Evolutionary conservation across 2,329 filamentous ascomycete genomes (phyloP), one percentile per base, ranked within the genome.

Genomic region (Dothistroma septosporum): DNA sequence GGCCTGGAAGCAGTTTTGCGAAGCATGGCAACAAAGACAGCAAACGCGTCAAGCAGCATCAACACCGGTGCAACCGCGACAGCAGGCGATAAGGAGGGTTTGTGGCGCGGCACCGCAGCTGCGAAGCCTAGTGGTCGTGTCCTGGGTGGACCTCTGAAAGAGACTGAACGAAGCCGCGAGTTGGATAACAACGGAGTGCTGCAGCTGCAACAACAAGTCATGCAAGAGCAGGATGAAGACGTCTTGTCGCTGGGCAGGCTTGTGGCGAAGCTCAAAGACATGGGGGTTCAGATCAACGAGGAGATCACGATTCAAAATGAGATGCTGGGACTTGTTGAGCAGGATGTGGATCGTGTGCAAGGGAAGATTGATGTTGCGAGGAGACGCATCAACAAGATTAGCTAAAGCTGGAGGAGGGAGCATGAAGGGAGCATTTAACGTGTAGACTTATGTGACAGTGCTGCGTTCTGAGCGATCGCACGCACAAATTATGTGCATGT

Each of bases 151-250:
- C 77, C 88, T 2, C 83, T 87, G 1, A 75, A 75, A 57, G 90
- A 95, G 76, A 92, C 89, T 16, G 87, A 90, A 60, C 83, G 85
- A 63, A 93, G 90, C 48, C 78, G 90, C 12, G 89, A 93, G 73
- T 76, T 91, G 57, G 90, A 91, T 71, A 94, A 94, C 68, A 75
- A 81, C 4, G 90, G 89, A 0, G 86, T 94, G 19, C 69, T 92
- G 63, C 84, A 89, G 73, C 75, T 94, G 62, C 90, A 94, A 74
- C 81, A 85, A 68, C 82, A 89, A 70, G 84, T 90, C 73, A 90
- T 93, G 80, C 72, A 81, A 57, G 85, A 89, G 65, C 90, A 95
- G 70, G 90, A 94, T 66, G 74, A 87, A 68, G 87, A 90, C 67
- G 83, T 94, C 2, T 82, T 88, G 19, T 80, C 85, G 67, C 76